Base-by-base conservation (phyloP, 371 early-diverging fungal genomes). In the Lichtheimia corymbifera region DNA sequence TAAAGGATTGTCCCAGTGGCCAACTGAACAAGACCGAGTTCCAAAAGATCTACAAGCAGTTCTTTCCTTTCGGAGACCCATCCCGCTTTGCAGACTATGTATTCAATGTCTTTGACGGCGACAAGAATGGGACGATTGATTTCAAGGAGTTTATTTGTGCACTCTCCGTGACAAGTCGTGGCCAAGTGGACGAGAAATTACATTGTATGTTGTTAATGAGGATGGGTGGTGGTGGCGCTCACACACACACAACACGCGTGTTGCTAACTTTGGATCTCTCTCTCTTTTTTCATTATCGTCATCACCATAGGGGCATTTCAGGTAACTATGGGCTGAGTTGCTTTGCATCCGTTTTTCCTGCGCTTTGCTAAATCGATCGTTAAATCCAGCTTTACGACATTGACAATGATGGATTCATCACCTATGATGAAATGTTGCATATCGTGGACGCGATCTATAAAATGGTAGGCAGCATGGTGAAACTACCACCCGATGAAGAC, bases 1-100 rank as follows among this genome's bases (percentile, higher is more conserved):
- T 94, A 49, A 91, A 91, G 70, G 96, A 96, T 68, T 95, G 95
- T 67, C 97, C 97, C 6, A 74, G 84, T 15, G 97, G 97, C 24
- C 80, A 88, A 67, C 83, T 98, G 40, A 89, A 92, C 77, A 84
- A 88, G 70, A 76, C 86, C 13, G 94, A 94, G 62, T 97, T 98
- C 65, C 90, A 89, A 74, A 90, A 91, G 63, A 94, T 97, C 44
- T 98, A 96, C 80, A 94, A 97, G 74, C 92, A 92, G 67, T 97
- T 94, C 80, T 98, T 97, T 67, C 97, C 98, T 11, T 97, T 98
- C 72, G 97, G 97, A 28, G 96, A 98, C 73, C 85, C 97, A 4
- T 84, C 91, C 53, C 79, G 83, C 28, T 98, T 95, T 76, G 93
- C 97, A 17, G 93, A 94, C 64, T 89, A 92, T 74, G 93, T 93